These are phyloP conservation scores for Ensete glaucum DNA, from an alignment of 176 grass and related monocot genomes.

Conservation along the genomic window DNA sequence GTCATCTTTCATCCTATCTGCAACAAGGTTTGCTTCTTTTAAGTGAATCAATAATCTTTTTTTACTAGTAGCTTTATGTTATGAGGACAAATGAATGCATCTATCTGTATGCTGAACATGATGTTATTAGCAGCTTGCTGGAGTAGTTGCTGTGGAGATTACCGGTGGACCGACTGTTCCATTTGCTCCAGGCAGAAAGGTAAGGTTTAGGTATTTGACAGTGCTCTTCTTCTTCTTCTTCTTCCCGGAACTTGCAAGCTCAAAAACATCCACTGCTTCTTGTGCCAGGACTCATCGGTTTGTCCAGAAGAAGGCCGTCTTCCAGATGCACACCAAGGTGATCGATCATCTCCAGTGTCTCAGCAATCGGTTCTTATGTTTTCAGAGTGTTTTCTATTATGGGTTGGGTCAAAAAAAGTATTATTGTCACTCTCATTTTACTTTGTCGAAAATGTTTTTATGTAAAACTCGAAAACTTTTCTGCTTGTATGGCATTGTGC, in stretches of 20 bases:
- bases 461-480: background rate
- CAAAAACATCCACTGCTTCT: background rate
- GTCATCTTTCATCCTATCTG: too few relatives aligned
- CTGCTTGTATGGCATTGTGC: too few relatives aligned
- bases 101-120: background rate
- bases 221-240: background rate
- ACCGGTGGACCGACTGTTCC: conserved; percentile 54
- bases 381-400: too few relatives aligned
- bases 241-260: background rate
- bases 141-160: conserved; percentile 60
- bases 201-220: background rate
- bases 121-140: conserved; percentile 38
- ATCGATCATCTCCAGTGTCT: background rate
- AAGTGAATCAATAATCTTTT: too few relatives aligned
- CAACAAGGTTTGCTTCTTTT: too few relatives aligned
- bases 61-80: too few relatives aligned
- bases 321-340: conserved; percentile 59
- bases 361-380: background rate
- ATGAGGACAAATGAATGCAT: too few relatives aligned
- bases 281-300: conserved; percentile 38
- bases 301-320: conserved; percentile 47
- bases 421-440: background rate
- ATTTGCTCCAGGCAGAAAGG: conserved; percentile 56
- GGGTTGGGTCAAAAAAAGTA: too few relatives aligned
- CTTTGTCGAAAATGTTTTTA: background rate